phyloP scores from a whole-genome alignment of 1,284 basidiomycete genomes.

The Naganishia sp. region DNA sequence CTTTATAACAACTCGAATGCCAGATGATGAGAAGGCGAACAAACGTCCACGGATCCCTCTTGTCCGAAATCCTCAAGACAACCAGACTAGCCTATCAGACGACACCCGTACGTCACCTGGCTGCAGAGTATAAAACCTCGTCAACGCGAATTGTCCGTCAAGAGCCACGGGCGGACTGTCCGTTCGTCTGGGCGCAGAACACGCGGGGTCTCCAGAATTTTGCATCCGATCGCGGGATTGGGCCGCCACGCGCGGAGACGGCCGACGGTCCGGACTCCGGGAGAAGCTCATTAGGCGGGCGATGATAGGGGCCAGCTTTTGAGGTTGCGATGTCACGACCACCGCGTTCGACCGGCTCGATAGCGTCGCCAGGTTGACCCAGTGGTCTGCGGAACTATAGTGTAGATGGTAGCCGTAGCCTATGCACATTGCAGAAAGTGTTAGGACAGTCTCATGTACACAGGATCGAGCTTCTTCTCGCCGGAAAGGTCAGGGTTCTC shows the following conservation, averaged over 20 bases:
- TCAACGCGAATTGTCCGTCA: conserved; percentile 4
- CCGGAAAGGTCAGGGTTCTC: too few species aligned
- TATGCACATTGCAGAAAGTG: too few species aligned
- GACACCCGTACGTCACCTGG: neutral
- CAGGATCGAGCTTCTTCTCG: too few species aligned
- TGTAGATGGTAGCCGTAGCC: too few species aligned
- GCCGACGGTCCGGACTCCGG: conserved; percentile 17
- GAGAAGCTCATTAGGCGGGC: too few species aligned
- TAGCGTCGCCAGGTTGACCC: too few species aligned
- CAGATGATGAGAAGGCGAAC: neutral
- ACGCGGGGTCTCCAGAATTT: neutral
- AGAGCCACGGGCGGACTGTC: conserved; percentile 16
- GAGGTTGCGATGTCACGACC: neutral
- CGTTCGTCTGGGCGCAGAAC: neutral
- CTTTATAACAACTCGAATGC: neutral
- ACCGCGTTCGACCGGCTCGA: neutral
- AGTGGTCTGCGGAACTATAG: too few species aligned
- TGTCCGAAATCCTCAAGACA: neutral
- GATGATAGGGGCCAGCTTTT: too few species aligned
- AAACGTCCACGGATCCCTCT: conserved; percentile 1
- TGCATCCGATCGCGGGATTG: conserved; percentile 13
- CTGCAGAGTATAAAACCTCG: neutral
- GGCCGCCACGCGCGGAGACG: conserved; percentile 13
- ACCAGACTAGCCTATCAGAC: neutral
- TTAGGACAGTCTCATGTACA: too few species aligned